phyloP scores from a whole-genome alignment of 1,284 basidiomycete genomes.

The Xanthoconium separans region DNA sequence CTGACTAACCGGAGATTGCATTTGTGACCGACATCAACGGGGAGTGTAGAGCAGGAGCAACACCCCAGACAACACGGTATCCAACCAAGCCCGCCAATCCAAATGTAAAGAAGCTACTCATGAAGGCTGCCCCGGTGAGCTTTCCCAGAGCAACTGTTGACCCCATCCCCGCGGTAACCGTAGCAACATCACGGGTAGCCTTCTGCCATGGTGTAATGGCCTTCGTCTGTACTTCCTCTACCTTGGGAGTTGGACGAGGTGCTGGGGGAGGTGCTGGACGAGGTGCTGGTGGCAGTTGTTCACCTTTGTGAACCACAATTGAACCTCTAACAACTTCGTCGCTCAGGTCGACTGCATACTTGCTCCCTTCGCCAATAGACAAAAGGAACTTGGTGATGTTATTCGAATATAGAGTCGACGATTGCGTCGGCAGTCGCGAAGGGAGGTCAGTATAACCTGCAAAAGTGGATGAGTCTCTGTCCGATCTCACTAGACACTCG shows the following conservation, averaged over 20 bases:
- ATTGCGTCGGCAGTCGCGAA: conserved; percentile 81
- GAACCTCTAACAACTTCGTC: conserved; percentile 85
- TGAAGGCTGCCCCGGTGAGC: conserved; percentile 73
- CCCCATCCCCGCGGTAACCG: conserved; percentile 74
- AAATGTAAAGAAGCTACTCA: conserved; percentile 84
- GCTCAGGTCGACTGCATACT: conserved; percentile 65
- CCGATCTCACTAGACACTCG: background rate
- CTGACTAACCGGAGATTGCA: conserved; percentile 62
- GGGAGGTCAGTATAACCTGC: conserved; percentile 79
- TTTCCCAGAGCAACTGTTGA: conserved; percentile 72
- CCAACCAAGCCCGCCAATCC: conserved; percentile 80
- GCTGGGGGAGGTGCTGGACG: conserved; percentile 62
- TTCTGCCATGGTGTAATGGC: conserved; percentile 85
- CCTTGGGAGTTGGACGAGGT: conserved; percentile 51
- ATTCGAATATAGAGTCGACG: conserved; percentile 85
- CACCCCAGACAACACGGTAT: conserved; percentile 86
- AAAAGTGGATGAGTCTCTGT: conserved; percentile 9
- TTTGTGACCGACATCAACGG: conserved; percentile 86
- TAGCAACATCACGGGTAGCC: conserved; percentile 66
- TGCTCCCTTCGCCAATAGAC: conserved; percentile 66
- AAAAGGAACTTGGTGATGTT: conserved; percentile 87
- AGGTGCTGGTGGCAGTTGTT: conserved; percentile 63
- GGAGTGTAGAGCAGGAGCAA: conserved; percentile 80
- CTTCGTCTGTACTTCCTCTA: conserved; percentile 49
- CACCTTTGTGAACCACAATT: conserved; percentile 69